Evolutionary conservation across 805 yeast species (phyloP).

Genomic region (Ogataea angusta): DNA sequence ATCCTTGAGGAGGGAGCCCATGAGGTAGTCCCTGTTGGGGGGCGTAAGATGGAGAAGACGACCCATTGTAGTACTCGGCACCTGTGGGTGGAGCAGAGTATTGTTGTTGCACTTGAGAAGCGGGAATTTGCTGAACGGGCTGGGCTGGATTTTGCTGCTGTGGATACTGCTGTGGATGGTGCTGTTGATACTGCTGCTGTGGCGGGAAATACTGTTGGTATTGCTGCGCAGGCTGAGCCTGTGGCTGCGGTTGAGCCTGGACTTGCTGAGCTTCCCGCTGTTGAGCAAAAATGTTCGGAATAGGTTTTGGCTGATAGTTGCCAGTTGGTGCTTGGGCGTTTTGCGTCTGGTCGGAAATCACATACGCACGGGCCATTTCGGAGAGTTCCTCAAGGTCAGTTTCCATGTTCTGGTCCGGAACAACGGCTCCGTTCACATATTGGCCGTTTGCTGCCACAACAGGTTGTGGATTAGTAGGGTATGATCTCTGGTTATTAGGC

Average conservation of each 20-base stretch:
- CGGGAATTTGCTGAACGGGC: not conserved
- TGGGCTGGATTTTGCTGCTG: not conserved
- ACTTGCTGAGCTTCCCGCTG: constrained; percentile 18
- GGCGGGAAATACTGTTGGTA: constrained; percentile 8
- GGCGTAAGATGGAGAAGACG: constrained; percentile 28
- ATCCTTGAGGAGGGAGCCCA: constrained; percentile 35
- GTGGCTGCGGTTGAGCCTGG: constrained; percentile 10
- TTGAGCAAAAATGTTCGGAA: constrained; percentile 18
- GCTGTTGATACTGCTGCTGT: constrained; percentile 5
- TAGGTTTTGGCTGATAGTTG: constrained; percentile 20
- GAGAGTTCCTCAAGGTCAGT: constrained; percentile 32
- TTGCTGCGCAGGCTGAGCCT: constrained; percentile 5
- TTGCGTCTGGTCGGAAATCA: constrained; percentile 27
- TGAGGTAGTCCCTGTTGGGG: constrained; percentile 33
- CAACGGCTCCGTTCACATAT: constrained; percentile 5
- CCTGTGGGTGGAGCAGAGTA: not conserved
- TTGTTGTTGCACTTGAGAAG: not conserved
- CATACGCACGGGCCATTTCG: constrained; percentile 31
- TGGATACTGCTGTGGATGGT: not conserved
- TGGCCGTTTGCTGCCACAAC: constrained; percentile 4
- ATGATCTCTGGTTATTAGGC: not conserved
- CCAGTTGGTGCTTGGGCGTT: constrained; percentile 12
- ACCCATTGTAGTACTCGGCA: constrained; percentile 16
- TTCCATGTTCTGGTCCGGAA: constrained; percentile 19
- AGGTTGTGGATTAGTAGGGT: constrained; percentile 11